phyloP scores from a whole-genome alignment of 1,284 basidiomycete species.

The Cystobasidium slooffiae region DNA sequence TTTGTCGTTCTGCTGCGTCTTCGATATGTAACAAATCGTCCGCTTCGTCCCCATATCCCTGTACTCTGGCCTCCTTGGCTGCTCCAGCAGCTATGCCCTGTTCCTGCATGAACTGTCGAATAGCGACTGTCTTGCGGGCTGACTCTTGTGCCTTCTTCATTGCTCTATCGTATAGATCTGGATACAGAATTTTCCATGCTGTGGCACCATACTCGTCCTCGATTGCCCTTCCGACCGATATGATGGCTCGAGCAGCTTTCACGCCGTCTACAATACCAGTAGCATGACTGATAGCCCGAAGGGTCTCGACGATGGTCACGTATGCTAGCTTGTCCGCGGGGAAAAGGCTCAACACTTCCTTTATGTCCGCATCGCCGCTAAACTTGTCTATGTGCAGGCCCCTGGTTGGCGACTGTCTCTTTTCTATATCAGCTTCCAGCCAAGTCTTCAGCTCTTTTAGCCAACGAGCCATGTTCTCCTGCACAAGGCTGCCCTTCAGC shows the following conservation, averaged over 20 bases:
- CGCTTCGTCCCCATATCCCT: constrained; percentile 64
- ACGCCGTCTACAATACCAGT: constrained; percentile 78
- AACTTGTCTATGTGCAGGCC: too few species aligned
- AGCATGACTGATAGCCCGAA: constrained; percentile 71
- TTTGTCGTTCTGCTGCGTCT: constrained; percentile 49
- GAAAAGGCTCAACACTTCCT: constrained; percentile 75
- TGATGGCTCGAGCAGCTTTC: constrained; percentile 83
- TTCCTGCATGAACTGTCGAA: constrained; percentile 33
- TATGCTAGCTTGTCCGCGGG: constrained; percentile 79
- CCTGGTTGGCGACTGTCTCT: too few species aligned
- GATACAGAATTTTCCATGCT: constrained; percentile 65
- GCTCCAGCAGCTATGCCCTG: constrained; percentile 44
- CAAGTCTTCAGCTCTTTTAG: constrained; percentile 70
- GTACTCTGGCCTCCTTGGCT: constrained; percentile 59
- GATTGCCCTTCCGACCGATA: constrained; percentile 81
- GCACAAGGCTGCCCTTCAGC: constrained; percentile 66
- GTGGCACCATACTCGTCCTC: constrained; percentile 87
- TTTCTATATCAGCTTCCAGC: constrained; percentile 58
- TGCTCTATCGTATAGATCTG: constrained; percentile 48
- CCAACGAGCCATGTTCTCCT: constrained; percentile 88
- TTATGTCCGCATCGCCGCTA: constrained; percentile 53
- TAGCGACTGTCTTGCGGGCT: not conserved
- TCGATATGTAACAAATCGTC: constrained; percentile 61
- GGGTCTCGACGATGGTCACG: constrained; percentile 86
- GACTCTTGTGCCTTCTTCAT: constrained; percentile 32